Conservation (phyloP, 495 filamentous ascomycete species). For the Penicillium crystallinum region DNA sequence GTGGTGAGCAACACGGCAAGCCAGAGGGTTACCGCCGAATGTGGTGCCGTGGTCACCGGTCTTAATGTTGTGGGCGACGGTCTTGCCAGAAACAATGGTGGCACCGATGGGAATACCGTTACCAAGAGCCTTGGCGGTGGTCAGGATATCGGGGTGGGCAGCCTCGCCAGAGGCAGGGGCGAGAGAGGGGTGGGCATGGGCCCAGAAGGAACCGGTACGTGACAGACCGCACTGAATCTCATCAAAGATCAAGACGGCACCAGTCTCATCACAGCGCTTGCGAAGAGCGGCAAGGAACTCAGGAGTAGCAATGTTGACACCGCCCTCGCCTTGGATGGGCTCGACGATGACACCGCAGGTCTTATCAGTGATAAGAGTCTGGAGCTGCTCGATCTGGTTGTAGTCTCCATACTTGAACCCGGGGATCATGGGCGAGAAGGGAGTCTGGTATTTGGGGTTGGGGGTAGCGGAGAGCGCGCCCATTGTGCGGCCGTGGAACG, state of each 20-base stretch:
- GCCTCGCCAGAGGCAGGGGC: conserved; percentile 42
- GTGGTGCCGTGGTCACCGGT: conserved; percentile 95
- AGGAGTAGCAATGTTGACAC: conserved; percentile 74
- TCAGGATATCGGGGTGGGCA: conserved; percentile 90
- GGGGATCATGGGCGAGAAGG: conserved; percentile 91
- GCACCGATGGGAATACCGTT: conserved; percentile 96
- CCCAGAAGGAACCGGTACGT: conserved; percentile 86
- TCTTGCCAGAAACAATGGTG: conserved; percentile 68
- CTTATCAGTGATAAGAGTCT: conserved; percentile 67
- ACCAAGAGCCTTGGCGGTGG: conserved; percentile 89
- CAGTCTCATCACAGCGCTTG: conserved; percentile 76
- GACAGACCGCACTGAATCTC: conserved; percentile 94
- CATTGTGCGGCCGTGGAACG: conserved; percentile 97
- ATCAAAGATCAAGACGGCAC: conserved; percentile 86
- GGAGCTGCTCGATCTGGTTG: conserved; percentile 70
- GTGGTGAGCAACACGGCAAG: conserved; percentile 74
- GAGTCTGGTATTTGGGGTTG: conserved; percentile 97
- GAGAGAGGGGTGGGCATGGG: conserved; percentile 63
- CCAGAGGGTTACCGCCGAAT: conserved; percentile 93
- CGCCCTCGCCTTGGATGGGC: conserved; percentile 96
- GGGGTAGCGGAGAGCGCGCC: conserved; percentile 86
- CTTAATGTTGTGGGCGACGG: conserved; percentile 76
- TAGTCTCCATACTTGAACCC: conserved; percentile 83
- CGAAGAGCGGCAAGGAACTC: conserved; percentile 77
- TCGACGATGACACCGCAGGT: conserved; percentile 96